Conservation (phyloP, 192 early-diverging fungal genomes). For the Umbelopsis ramanniana region DNA sequence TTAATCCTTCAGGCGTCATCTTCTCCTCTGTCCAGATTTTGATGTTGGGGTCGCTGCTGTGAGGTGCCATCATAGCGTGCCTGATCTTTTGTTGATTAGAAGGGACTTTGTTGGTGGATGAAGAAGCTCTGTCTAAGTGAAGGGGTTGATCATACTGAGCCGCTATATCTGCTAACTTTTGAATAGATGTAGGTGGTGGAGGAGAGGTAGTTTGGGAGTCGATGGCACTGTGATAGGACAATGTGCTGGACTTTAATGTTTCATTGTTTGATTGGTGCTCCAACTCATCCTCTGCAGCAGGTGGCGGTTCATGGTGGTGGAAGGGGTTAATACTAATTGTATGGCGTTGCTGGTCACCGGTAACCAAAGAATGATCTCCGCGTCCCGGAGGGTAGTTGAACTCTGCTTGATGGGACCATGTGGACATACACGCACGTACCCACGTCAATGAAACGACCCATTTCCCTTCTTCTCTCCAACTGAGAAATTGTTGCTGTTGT, state of each 20-base stretch:
- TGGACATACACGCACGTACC: slow-evolving; percentile 12
- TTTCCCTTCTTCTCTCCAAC: slow-evolving; percentile 9
- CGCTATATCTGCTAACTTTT: background rate
- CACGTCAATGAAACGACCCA: slow-evolving; percentile 16
- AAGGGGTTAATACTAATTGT: slow-evolving; percentile 4
- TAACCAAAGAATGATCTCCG: slow-evolving; percentile 15
- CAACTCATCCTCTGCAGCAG: background rate
- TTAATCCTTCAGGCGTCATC: slow-evolving; percentile 9
- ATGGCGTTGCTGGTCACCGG: background rate
- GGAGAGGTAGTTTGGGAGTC: too few species aligned
- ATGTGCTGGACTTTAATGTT: too few species aligned
- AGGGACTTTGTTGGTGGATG: background rate
- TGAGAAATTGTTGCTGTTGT: slow-evolving; percentile 2
- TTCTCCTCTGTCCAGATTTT: slow-evolving; percentile 17
- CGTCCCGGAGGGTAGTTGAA: slow-evolving; percentile 21
- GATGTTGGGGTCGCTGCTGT: background rate
- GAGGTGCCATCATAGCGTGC: slow-evolving; percentile 16
- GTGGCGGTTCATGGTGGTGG: slow-evolving; percentile 5
- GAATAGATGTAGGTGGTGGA: background rate
- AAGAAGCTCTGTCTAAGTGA: background rate
- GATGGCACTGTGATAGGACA: too few species aligned
- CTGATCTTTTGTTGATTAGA: slow-evolving; percentile 9
- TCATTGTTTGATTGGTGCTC: too few species aligned
- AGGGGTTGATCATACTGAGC: slow-evolving; percentile 14
- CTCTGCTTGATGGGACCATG: slow-evolving; percentile 17